Evolutionary conservation across 1,284 basidiomycete species (phyloP), one percentile per base, ranked within the genome.

Genomic region (Melampsora abietis-canadensis): DNA sequence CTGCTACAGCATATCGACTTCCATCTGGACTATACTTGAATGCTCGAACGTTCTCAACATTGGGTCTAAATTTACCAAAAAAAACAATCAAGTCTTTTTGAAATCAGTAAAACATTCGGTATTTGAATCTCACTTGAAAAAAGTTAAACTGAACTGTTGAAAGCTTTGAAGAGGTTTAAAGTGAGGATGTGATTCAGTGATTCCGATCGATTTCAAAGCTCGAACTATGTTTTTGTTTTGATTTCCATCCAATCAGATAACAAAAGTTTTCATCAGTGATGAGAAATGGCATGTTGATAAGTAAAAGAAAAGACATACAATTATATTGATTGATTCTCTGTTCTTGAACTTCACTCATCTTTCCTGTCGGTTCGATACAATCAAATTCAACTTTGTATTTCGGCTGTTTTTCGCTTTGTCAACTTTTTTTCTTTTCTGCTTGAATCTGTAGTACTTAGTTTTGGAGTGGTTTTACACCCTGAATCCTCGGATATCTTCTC

Each of bases 11-110:
- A 80, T 90, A 91, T 78, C 92, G 86, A 80, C 90, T 86, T 78
- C 95, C 95, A 81, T 97, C 90, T 68, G 86, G 85, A 80, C 92
- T 94, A 84, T 97, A 97, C 79, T 87, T 86, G 82, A 89, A 91
- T 73, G 87, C 89, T 79, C 91, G 87, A 61, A 90, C 89, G 76
- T 87, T 84, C 48, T 85, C 86, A 77, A 91, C 88, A 76, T 89
- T 89, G 66, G 79, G 81, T 76, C 30, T 31, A 10, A 54, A 46
- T 19, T 17, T 47, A 40, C 37, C 8, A 48, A 37, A 44, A 24
- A 27, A 37, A 44, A 30, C 34, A 63, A 40, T 8, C 37, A 40
- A 40, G 6, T 12, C 10, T 1, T 40, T 5, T 40, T 8, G n/a
- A 34, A 51, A 27, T 66, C 60, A 27, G 64, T 34, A 40, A 47